phyloP scores from a whole-genome alignment of 352 stramenopile genomes.

The Phytophthora pseudosyringae region DNA sequence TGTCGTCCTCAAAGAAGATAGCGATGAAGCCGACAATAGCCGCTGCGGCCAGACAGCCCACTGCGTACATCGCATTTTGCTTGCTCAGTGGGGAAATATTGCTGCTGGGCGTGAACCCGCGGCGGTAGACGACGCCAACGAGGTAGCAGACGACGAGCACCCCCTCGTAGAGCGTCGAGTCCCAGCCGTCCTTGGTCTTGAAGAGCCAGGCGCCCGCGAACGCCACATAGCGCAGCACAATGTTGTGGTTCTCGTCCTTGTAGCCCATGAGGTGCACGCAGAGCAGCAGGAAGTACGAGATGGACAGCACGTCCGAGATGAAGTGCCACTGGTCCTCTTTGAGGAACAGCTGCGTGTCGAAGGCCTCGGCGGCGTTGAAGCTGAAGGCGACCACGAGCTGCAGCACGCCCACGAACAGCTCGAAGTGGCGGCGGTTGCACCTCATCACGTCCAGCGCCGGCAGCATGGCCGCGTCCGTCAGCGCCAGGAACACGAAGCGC shows the following conservation, averaged over 20 bases:
- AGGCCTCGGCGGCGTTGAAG: constrained; percentile 84
- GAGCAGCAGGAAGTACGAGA: constrained; percentile 86
- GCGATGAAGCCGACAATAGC: constrained; percentile 50
- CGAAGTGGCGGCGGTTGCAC: constrained; percentile 86
- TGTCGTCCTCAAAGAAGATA: constrained; percentile 56
- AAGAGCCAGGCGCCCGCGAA: constrained; percentile 87
- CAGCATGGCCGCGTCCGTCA: constrained; percentile 79
- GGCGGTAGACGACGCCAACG: constrained; percentile 58
- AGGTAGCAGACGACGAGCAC: constrained; percentile 72
- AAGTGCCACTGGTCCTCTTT: constrained; percentile 83
- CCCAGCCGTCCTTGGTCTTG: constrained; percentile 86
- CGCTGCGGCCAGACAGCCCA: constrained; percentile 51
- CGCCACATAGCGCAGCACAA: constrained; percentile 84
- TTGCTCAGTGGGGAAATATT: constrained; percentile 60
- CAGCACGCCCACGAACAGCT: constrained; percentile 89
- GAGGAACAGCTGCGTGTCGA: constrained; percentile 72
- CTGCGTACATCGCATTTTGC: constrained; percentile 59
- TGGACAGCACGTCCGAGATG: constrained; percentile 88
- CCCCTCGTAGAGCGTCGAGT: constrained; percentile 72
- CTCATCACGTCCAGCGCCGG: constrained; percentile 82
- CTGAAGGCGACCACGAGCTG: constrained; percentile 82
- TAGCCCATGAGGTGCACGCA: constrained; percentile 89
- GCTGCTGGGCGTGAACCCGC: constrained; percentile 48
- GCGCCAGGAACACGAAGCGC: constrained; percentile 73
- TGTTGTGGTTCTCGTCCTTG: constrained; percentile 84